phyloP scores from a whole-genome alignment of 192 early-diverging fungal species.

The Lunasporangiospora selenospora region DNA sequence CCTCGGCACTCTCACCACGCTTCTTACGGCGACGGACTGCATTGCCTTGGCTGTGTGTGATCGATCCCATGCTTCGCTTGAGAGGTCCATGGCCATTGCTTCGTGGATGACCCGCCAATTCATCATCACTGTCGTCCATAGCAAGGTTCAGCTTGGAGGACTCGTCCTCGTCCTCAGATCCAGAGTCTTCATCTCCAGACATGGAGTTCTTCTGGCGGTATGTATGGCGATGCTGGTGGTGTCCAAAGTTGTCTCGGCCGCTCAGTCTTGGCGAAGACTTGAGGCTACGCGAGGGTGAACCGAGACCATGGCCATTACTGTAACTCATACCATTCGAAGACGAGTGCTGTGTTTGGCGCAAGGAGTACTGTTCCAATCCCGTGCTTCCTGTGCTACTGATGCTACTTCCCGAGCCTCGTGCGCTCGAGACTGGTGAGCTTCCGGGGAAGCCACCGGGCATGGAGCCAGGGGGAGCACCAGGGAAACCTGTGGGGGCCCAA shows the following conservation, averaged over 20 bases:
- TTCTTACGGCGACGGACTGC: constrained; percentile 46
- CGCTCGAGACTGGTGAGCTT: no score
- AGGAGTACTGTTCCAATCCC: constrained; percentile 37
- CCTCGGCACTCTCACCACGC: constrained; percentile 44
- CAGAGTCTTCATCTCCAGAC: constrained; percentile 47
- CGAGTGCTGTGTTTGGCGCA: constrained; percentile 27
- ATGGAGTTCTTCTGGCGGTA: constrained; percentile 36
- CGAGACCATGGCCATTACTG: constrained; percentile 8
- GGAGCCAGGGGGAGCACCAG: not conserved
- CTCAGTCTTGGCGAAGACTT: constrained; percentile 30
- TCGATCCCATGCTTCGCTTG: constrained; percentile 46
- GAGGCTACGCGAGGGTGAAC: constrained; percentile 30
- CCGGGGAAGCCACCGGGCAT: constrained; percentile 47
- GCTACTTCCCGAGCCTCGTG: not conserved
- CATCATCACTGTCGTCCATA: constrained; percentile 44
- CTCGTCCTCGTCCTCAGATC: constrained; percentile 28
- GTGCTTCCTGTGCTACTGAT: not conserved
- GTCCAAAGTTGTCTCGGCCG: constrained; percentile 2
- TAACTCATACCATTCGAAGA: not conserved
- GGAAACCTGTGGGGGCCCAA: constrained; percentile 47
- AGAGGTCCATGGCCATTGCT: constrained; percentile 17
- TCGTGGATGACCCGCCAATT: not conserved
- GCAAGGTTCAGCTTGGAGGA: not conserved
- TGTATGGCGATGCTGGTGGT: constrained; percentile 24
- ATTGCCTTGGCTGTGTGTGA: constrained; percentile 30